Base-by-base conservation (phyloP, 257 asterid genomes). In the Dorcoceras hygrometricum region DNA sequence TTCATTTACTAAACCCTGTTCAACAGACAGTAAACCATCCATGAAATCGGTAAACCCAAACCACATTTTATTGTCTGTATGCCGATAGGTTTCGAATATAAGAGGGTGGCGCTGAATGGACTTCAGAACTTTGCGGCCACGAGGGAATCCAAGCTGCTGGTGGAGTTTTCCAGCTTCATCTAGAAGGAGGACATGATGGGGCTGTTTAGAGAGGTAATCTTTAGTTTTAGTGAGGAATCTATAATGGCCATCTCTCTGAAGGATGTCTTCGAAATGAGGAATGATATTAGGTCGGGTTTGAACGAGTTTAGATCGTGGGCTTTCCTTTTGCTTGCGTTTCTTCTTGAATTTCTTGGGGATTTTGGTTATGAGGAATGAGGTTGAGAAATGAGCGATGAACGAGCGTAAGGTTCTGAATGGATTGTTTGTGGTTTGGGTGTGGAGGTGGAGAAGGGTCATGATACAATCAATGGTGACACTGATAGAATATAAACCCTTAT, bases 101-200 rank as follows among this genome's bases (percentile, higher is more conserved):
- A 73, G 69, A 23, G 99, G 97, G 81, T 93, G 99, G 46, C 80
- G 86, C 54, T 78, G 86, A 61, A 90, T 74, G 60, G 83, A 93
- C 66, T 80, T 80, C 9, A 73, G 65, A 16, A 86, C 88, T 23
- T 88, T 93, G 4, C 95, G 81, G 57, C 96, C 95, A 66, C 99
- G 99, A 59, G 95, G 95, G 63, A 93, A 90, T 46, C 97, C 99
- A 62, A 93, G 85, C 70, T 81, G 86, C 78, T 86, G 95, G 81
- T 90, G 82, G 64, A 90, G 79, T 24, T 90, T 93, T 0, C 92
- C 94, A 66, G 97, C 99, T 25, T 84, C 87, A 62, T 90, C 96
- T 70, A 93, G 89, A 72, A 63, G 89, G 73, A 90, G 87, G 67
- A 88, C 83, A 26, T 81, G 92, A 7, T 64, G 69, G 63, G 86